These are phyloP conservation scores for Verbena officinalis DNA, from an alignment of 257 asterid species.

Conservation along the genomic window DNA sequence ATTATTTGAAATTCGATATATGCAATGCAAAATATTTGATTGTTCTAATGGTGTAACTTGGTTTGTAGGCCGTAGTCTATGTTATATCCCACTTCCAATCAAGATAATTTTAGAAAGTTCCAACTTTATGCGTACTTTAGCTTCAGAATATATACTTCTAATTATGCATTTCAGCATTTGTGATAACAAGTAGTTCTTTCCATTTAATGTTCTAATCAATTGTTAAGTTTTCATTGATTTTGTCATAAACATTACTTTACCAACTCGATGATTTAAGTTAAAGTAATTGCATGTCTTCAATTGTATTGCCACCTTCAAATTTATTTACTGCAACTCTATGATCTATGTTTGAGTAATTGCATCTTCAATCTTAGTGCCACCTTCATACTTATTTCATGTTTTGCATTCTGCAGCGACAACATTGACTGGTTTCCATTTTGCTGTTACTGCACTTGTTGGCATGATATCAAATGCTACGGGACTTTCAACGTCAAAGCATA, in stretches of 20 bases:
- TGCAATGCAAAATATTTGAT: too few relatives aligned
- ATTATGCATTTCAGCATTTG: too few relatives aligned
- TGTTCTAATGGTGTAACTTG: neutral
- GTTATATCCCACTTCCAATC: neutral
- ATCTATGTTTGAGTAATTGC: slow-evolving; percentile 15
- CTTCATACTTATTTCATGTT: slow-evolving; percentile 17
- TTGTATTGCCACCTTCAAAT: slow-evolving; percentile 7
- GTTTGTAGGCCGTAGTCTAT: neutral
- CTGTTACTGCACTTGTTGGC: slow-evolving; percentile 94
- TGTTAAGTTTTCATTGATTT: slow-evolving; percentile 4
- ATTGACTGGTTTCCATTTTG: slow-evolving; percentile 95
- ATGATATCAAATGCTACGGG: slow-evolving; percentile 93
- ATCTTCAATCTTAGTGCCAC: slow-evolving; percentile 4
- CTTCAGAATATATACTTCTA: neutral
- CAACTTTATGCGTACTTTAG: neutral
- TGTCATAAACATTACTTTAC: neutral
- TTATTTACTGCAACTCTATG: slow-evolving; percentile 20
- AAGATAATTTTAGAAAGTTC: neutral
- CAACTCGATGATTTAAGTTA: slow-evolving; percentile 19
- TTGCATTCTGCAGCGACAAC: slow-evolving; percentile 75
- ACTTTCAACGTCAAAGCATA: slow-evolving; percentile 79
- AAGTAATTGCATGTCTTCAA: slow-evolving; percentile 7
- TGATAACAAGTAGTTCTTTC: neutral
- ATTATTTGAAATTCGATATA: too few relatives aligned
- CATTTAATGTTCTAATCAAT: neutral